Conservation (phyloP, 2,329 filamentous ascomycete genomes). For the Rasamsonia emersonii region DNA sequence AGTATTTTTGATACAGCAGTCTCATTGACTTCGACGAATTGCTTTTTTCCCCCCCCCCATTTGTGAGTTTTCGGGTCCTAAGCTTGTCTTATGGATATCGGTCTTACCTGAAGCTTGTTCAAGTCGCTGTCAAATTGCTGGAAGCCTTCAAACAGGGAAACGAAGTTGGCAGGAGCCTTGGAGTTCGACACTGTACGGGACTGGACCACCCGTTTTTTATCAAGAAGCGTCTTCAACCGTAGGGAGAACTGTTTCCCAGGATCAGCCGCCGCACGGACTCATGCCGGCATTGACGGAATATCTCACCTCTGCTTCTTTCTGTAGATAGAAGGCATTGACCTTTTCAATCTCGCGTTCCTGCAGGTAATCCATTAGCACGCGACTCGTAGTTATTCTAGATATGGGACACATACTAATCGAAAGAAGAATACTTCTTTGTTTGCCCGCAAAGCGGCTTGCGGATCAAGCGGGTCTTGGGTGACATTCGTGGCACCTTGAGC, state of each 20-base stretch:
- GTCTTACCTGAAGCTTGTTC: constrained; percentile 70
- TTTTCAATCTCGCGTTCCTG: constrained; percentile 97
- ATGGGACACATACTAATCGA: constrained; percentile 66
- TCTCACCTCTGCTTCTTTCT: constrained; percentile 92
- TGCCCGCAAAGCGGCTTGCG: constrained; percentile 83
- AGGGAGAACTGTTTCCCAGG: constrained; percentile 64
- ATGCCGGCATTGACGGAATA: constrained; percentile 2
- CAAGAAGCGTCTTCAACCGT: constrained; percentile 79
- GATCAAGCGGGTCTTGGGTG: constrained; percentile 49
- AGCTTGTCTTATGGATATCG: not conserved
- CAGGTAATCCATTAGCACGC: no score
- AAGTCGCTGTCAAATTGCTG: constrained; percentile 94
- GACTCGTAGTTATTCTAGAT: no score
- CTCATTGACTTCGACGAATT: constrained; percentile 97
- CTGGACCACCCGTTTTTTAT: constrained; percentile 90
- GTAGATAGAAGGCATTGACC: constrained; percentile 94
- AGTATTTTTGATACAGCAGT: constrained; percentile 97
- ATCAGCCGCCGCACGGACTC: constrained; percentile 2
- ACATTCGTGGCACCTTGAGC: constrained; percentile 56
- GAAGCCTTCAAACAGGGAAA: constrained; percentile 90
- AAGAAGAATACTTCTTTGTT: constrained; percentile 99
- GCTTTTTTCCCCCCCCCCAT: constrained; percentile 50
- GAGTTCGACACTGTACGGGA: constrained; percentile 68
- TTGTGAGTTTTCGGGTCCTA: no score
- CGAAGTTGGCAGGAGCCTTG: constrained; percentile 85